Evolutionary conservation across 2,329 filamentous ascomycete species (phyloP).

Genomic region (Torrubiellomyces zombiae): DNA sequence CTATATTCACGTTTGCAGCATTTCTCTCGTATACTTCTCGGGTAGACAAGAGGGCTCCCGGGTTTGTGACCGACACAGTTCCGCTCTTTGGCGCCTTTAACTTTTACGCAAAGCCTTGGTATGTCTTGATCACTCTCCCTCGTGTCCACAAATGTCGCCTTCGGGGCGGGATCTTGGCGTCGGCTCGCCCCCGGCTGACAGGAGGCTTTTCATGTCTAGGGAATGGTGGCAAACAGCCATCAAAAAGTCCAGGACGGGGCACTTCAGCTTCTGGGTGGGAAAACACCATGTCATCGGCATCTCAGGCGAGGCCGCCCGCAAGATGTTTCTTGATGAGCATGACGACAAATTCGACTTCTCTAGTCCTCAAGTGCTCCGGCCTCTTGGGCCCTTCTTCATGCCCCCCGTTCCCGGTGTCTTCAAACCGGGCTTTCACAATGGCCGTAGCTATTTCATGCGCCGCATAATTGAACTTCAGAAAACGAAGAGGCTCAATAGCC

Average conservation of each 20-base stretch:
- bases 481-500: constrained; percentile 2
- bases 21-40: constrained; percentile 2
- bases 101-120: background rate
- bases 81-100: constrained; percentile 1
- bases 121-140: background rate
- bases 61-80: constrained; percentile 1
- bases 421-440: background rate
- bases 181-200: no score
- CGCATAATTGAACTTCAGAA: constrained; percentile 2
- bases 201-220: constrained; percentile 1
- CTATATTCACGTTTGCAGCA: background rate
- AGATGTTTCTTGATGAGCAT: constrained; percentile 4
- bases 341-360: constrained; percentile 2
- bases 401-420: background rate
- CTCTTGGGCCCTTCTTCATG: background rate
- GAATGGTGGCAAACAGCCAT: constrained; percentile 1
- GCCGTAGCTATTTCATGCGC: constrained; percentile 3
- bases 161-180: no score
- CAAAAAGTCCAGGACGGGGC: constrained; percentile 2
- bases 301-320: constrained; percentile 4
- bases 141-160: no score
- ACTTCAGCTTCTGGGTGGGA: constrained; percentile 6
- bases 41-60: background rate
- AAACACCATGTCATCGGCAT: constrained; percentile 5
- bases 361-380: background rate